These are phyloP conservation scores for Metroxylon sagu DNA, from an alignment of 176 grass and related monocot genomes.

Conservation along the genomic window DNA sequence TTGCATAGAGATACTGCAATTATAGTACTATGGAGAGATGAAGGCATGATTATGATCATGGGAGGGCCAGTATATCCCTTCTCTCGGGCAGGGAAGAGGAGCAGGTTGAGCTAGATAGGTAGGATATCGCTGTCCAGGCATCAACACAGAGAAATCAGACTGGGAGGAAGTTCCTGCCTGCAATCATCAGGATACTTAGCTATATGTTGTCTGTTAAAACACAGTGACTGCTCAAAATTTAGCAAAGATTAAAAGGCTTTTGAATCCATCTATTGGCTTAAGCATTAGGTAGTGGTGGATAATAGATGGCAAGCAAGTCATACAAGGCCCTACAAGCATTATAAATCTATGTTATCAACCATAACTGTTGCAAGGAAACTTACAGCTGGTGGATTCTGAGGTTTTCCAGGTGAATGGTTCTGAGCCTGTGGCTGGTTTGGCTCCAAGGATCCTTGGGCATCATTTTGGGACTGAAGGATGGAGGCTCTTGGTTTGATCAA, in stretches of 20 bases:
- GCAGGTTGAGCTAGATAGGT: conserved; percentile 79
- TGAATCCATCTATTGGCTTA: no score
- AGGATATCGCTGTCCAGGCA: conserved; percentile 79
- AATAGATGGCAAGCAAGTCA: no score
- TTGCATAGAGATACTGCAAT: no score
- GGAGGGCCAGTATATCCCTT: conserved; percentile 82
- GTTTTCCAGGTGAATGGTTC: conserved; percentile 28
- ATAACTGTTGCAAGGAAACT: not conserved
- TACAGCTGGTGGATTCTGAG: conserved; percentile 35
- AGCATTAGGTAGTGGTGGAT: no score
- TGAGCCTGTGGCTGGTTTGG: conserved; percentile 1
- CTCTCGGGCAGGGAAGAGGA: conserved; percentile 68
- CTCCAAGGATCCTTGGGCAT: not conserved
- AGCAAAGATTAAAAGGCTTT: no score
- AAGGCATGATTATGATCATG: conserved; percentile 28
- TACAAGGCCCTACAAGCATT: no score
- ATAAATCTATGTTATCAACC: no score
- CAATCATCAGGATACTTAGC: not conserved
- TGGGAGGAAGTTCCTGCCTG: conserved; percentile 36
- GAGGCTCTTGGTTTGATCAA: conserved; percentile 72
- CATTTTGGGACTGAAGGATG: not conserved
- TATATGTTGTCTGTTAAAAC: no score
- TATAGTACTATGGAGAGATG: not conserved
- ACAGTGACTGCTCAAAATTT: no score
- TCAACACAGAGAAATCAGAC: conserved; percentile 62